Evolutionary conservation across 441 rosid species (phyloP).

Genomic region (Lepidium campestre): DNA sequence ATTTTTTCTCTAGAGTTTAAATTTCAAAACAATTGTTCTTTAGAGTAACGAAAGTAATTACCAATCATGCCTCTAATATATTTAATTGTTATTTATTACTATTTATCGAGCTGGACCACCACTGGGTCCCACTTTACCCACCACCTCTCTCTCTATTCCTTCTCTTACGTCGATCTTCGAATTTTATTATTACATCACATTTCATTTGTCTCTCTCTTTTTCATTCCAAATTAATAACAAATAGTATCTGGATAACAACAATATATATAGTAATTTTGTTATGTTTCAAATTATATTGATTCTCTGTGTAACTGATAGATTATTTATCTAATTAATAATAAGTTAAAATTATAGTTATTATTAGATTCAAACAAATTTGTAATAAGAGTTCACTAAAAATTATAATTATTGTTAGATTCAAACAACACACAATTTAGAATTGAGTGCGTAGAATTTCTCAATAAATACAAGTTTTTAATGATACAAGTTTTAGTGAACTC

Average conservation of each 20-base stretch:
- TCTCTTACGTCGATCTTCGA: slow-evolving; percentile 24
- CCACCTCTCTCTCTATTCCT: slow-evolving; percentile 18
- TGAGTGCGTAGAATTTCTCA: too few species aligned
- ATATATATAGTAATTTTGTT: background rate
- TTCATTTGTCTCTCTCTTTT: background rate
- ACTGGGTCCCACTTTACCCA: slow-evolving; percentile 24
- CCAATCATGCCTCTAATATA: too few species aligned
- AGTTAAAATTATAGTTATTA: background rate
- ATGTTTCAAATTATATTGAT: background rate
- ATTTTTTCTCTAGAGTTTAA: too few species aligned
- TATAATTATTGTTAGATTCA: too few species aligned
- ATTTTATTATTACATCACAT: slow-evolving; percentile 19
- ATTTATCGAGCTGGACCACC: slow-evolving; percentile 27
- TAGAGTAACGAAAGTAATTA: too few species aligned
- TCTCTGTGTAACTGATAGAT: background rate
- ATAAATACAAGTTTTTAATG: too few species aligned
- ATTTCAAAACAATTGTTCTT: too few species aligned
- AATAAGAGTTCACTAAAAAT: background rate
- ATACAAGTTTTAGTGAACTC: too few species aligned
- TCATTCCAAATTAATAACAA: background rate
- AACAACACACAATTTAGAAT: too few species aligned
- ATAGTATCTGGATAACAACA: background rate
- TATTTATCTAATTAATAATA: background rate
- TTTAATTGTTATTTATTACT: background rate
- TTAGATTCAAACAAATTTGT: background rate